phyloP scores from a whole-genome alignment of 176 grass and related monocot species.

The Leersia perrieri region DNA sequence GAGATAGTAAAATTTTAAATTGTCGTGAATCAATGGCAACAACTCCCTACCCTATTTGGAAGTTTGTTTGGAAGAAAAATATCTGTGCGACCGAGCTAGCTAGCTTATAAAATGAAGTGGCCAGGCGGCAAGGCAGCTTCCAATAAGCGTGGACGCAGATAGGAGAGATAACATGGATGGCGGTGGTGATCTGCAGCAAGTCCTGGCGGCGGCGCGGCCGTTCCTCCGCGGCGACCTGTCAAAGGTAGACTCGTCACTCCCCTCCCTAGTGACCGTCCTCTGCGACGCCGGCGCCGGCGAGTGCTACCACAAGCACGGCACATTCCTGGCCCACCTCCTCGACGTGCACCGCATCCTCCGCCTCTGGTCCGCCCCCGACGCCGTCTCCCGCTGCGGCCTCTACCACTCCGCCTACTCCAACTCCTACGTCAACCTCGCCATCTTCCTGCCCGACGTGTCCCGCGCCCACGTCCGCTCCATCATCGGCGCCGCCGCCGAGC shows the following conservation, averaged over 20 bases:
- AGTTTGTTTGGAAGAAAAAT: too few species aligned
- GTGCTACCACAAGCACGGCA: conserved; percentile 98
- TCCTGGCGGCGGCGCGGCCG: conserved; percentile 53
- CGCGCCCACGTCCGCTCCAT: conserved; percentile 38
- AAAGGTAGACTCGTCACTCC: conserved; percentile 56
- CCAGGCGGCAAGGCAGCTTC: too few species aligned
- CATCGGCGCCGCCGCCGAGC: conserved; percentile 51
- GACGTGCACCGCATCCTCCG: conserved; percentile 68
- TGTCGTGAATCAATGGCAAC: too few species aligned
- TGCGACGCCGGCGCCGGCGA: conserved; percentile 59
- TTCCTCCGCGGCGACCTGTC: conserved; percentile 66
- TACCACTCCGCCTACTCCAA: conserved; percentile 97
- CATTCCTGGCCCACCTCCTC: conserved; percentile 86
- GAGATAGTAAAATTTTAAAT: too few species aligned
- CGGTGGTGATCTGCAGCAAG: too few species aligned
- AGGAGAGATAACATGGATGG: too few species aligned
- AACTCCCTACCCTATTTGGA: too few species aligned
- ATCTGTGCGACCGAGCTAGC: too few species aligned
- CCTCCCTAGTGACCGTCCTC: conserved; percentile 46
- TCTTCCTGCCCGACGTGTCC: conserved; percentile 63
- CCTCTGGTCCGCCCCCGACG: conserved; percentile 61
- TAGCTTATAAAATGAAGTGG: too few species aligned
- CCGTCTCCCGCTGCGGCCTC: conserved; percentile 63
- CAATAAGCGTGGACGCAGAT: too few species aligned
- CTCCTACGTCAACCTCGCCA: conserved; percentile 89